Evolutionary conservation across 139 green algal genomes (phyloP).

Genomic region (Mesostigma viride): DNA sequence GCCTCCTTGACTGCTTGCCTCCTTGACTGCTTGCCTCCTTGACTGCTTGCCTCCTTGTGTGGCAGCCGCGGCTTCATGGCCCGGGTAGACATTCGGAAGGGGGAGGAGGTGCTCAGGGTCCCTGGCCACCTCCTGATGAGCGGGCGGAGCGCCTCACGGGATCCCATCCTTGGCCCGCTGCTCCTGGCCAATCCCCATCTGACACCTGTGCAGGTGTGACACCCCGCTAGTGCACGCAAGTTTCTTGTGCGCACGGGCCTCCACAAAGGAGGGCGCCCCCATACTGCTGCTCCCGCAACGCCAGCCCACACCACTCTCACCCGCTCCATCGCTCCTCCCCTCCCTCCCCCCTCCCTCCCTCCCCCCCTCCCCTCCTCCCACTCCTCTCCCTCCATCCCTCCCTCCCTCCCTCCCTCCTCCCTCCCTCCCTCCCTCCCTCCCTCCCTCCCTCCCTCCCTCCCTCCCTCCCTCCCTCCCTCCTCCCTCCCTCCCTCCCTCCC

Average conservation of each 20-base stretch:
- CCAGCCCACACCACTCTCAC: not conserved
- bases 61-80: conserved; percentile 16
- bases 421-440: too few relatives aligned
- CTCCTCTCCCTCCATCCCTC: too few relatives aligned
- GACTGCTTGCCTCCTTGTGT: too few relatives aligned
- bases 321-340: too few relatives aligned
- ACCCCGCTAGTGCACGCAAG: not conserved
- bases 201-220: conserved; percentile 14
- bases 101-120: conserved; percentile 14
- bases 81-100: not conserved
- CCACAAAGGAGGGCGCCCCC: not conserved
- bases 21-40: too few relatives aligned
- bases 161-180: not conserved
- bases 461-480: too few relatives aligned
- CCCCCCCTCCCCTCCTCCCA: too few relatives aligned
- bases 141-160: not conserved
- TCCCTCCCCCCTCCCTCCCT: too few relatives aligned
- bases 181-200: conserved; percentile 2
- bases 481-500: too few relatives aligned
- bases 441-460: too few relatives aligned
- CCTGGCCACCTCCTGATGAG: conserved; percentile 7
- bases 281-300: not conserved
- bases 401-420: too few relatives aligned
- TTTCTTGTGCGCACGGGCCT: not conserved
- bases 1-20: too few relatives aligned